Conservation (phyloP, 2,329 filamentous ascomycete species). For the Cladorrhinum sp. region DNA sequence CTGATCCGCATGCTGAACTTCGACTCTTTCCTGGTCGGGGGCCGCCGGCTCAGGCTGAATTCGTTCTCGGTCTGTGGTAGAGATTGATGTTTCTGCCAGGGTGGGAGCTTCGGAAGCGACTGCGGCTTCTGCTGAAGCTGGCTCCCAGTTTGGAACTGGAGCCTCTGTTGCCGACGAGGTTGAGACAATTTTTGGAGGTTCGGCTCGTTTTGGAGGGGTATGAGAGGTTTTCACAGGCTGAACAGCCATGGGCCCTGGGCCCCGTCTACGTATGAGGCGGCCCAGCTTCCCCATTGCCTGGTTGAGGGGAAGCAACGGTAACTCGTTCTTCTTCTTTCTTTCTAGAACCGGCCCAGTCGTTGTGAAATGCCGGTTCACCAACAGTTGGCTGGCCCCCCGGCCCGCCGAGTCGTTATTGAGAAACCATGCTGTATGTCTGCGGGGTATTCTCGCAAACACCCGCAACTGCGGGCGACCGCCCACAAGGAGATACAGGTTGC, state of each 20-base stretch:
- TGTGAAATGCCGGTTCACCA: slow-evolving; percentile 18
- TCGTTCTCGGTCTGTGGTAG: too few species aligned
- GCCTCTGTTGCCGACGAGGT: neutral
- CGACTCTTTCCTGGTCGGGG: too few species aligned
- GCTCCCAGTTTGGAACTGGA: too few species aligned
- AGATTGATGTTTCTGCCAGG: too few species aligned
- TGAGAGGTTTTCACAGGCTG: neutral
- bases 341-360: neutral
- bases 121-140: too few species aligned
- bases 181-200: neutral
- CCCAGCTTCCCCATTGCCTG: neutral
- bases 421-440: slow-evolving; percentile 37
- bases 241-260: neutral
- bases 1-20: too few species aligned
- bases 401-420: slow-evolving; percentile 39
- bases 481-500: slow-evolving; percentile 43
- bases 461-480: slow-evolving; percentile 40
- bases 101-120: neutral
- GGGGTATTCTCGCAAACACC: slow-evolving; percentile 42
- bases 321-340: neutral
- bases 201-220: neutral
- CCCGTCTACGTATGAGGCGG: neutral
- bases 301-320: neutral
- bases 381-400: slow-evolving; percentile 39
- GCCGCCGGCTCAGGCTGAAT: too few species aligned